Conservation (phyloP, 1,284 basidiomycete genomes). For the Earliella scabrosa region DNA sequence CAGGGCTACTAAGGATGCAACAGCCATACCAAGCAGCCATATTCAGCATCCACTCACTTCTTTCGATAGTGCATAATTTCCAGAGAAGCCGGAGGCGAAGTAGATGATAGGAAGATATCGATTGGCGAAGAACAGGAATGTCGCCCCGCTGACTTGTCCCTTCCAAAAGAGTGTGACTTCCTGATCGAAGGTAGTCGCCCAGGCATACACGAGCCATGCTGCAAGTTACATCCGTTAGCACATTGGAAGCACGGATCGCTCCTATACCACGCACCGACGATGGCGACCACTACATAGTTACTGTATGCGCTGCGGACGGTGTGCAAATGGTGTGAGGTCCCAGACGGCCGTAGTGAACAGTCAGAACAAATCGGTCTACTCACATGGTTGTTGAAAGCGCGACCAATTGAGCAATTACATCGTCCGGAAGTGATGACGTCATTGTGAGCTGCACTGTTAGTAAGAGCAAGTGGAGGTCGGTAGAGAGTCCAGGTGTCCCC, state of each 20-base stretch:
- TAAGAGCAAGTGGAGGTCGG: too few species aligned
- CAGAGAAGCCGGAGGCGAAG: background rate
- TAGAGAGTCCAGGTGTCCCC: too few species aligned
- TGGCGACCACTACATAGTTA: background rate
- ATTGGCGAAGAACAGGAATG: constrained; percentile 10
- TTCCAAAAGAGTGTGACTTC: constrained; percentile 18
- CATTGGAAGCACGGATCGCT: too few species aligned
- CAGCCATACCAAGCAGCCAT: too few species aligned
- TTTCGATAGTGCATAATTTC: background rate
- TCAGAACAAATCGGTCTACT: background rate
- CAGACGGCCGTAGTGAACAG: too few species aligned
- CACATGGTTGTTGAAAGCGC: background rate
- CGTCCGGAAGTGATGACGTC: background rate
- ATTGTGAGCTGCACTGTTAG: background rate
- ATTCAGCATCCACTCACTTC: background rate
- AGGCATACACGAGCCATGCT: constrained; percentile 15
- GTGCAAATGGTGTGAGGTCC: too few species aligned
- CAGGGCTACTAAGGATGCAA: too few species aligned
- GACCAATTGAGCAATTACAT: background rate
- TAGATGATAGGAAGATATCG: constrained; percentile 8
- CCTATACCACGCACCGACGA: background rate
- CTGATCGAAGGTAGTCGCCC: constrained; percentile 5
- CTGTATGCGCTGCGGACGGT: background rate
- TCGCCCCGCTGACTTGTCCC: background rate
- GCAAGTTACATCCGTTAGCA: background rate